Percentiles rank a stretch among this genome's conserved stretches.
Evolutionary conservation across 768 basidiomycete species (phyloP).

Genomic region (Tylopilus subfusipes): DNA sequence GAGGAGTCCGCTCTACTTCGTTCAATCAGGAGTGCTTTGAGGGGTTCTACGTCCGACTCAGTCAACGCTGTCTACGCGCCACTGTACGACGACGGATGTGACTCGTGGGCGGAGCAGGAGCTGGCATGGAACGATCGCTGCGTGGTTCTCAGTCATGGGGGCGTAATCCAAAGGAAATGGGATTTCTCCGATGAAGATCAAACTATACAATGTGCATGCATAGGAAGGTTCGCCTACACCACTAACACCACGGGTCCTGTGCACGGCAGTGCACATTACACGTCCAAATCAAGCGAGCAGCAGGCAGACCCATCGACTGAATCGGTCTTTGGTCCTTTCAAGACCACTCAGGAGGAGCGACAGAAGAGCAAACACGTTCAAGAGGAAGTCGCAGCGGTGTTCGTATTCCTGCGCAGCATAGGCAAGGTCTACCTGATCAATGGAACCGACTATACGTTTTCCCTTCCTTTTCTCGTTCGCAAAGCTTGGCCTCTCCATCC

Average conservation of each 20-base stretch:
- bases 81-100: constrained; percentile 37
- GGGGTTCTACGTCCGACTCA: constrained; percentile 46
- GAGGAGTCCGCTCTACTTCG: constrained; percentile 44
- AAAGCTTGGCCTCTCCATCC: constrained; percentile 77
- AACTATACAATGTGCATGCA: constrained; percentile 73
- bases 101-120: constrained; percentile 54
- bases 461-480: constrained; percentile 76
- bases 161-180: constrained; percentile 71
- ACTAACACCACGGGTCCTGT: constrained; percentile 25
- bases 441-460: constrained; percentile 72
- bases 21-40: constrained; percentile 58
- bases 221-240: constrained; percentile 67
- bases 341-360: constrained; percentile 39
- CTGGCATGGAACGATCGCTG: constrained; percentile 65
- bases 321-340: constrained; percentile 42
- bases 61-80: constrained; percentile 42
- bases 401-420: constrained; percentile 73
- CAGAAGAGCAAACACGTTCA: constrained; percentile 34
- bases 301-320: constrained; percentile 16
- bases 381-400: constrained; percentile 54
- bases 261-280: constrained; percentile 29
- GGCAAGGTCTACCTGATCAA: constrained; percentile 69
- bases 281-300: constrained; percentile 18
- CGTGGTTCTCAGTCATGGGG: constrained; percentile 63
- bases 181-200: constrained; percentile 68